Percentiles rank a stretch among this genome's conserved stretches.
Evolutionary conservation across 2,329 filamentous ascomycete genomes (phyloP).

Genomic region (Fusarium pseudoanthophilum): DNA sequence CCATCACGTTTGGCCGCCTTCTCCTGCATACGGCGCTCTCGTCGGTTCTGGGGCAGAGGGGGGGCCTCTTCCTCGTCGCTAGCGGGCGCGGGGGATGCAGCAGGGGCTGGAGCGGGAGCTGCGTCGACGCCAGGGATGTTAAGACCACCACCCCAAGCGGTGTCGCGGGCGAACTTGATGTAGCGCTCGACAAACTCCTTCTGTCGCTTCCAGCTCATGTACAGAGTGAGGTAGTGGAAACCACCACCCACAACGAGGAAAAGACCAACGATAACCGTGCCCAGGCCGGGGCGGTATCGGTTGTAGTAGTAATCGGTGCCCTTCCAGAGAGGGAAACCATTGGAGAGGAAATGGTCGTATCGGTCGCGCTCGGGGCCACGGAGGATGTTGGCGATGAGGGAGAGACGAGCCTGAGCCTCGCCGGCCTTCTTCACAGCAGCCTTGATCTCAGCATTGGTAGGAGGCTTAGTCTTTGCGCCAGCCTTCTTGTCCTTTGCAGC

Average conservation of each 20-base stretch:
- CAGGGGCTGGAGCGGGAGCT: constrained; percentile 54
- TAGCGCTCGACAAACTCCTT: constrained; percentile 91
- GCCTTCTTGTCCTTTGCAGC: constrained; percentile 66
- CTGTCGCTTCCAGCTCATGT: constrained; percentile 89
- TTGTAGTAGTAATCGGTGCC: constrained; percentile 99
- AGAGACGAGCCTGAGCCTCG: constrained; percentile 84
- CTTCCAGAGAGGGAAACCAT: constrained; percentile 97
- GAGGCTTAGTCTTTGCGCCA: constrained; percentile 75
- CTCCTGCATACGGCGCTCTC: constrained; percentile 89
- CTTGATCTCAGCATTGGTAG: constrained; percentile 78
- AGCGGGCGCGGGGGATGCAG: constrained; percentile 55
- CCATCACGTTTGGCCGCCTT: constrained; percentile 80
- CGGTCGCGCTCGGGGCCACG: constrained; percentile 82
- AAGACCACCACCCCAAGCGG: constrained; percentile 88
- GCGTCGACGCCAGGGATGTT: constrained; percentile 75
- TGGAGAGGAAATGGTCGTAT: constrained; percentile 92
- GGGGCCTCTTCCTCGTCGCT: constrained; percentile 62
- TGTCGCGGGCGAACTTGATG: constrained; percentile 86
- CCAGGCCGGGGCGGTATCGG: constrained; percentile 89
- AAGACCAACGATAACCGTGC: constrained; percentile 82
- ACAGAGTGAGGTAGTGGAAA: constrained; percentile 86
- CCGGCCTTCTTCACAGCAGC: constrained; percentile 82
- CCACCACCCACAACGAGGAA: constrained; percentile 86
- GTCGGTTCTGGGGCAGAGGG: constrained; percentile 76
- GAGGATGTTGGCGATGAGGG: constrained; percentile 86